Evolutionary conservation across 2,329 filamentous ascomycete species (phyloP).

Genomic region (Diaporthe sp.): DNA sequence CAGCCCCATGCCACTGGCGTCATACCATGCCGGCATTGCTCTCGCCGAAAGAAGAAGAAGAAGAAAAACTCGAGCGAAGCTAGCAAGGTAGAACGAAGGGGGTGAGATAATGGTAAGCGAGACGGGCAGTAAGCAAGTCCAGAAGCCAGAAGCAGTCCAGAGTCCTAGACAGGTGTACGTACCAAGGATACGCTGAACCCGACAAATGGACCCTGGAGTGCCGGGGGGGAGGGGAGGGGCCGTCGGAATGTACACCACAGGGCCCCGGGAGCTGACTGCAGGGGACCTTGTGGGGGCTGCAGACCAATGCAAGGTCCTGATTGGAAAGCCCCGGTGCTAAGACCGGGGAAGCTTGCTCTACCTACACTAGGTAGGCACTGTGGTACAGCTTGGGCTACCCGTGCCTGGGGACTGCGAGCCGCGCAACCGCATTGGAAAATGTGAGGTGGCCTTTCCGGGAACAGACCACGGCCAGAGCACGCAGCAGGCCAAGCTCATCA

Average conservation of each 20-base stretch:
- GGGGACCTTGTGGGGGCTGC: conserved; percentile 3
- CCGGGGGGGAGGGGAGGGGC: background rate
- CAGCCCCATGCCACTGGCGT: conserved; percentile 21
- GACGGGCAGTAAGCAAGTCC: background rate
- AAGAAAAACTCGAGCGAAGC: background rate
- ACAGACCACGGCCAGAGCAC: background rate
- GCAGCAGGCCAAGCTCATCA: conserved; percentile 18
- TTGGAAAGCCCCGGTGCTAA: conserved; percentile 18
- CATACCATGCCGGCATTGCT: conserved; percentile 1
- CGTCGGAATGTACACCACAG: conserved; percentile 13
- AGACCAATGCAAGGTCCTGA: conserved; percentile 20
- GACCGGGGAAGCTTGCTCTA: conserved; percentile 22
- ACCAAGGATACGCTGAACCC: background rate
- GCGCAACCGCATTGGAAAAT: conserved; percentile 18
- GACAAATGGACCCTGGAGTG: background rate
- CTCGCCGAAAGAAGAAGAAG: background rate
- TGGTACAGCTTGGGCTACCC: conserved; percentile 4
- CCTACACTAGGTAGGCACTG: no score
- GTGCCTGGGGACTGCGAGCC: conserved; percentile 7
- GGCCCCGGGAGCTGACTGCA: background rate
- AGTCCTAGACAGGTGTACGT: background rate
- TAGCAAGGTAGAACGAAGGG: background rate
- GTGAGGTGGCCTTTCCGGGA: conserved; percentile 29
- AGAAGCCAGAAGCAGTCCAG: no score
- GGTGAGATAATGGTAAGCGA: background rate